Percentiles rank a stretch among this genome's conserved stretches.
phyloP scores from a whole-genome alignment of 352 stramenopile species.

The Phytophthora pisi region DNA sequence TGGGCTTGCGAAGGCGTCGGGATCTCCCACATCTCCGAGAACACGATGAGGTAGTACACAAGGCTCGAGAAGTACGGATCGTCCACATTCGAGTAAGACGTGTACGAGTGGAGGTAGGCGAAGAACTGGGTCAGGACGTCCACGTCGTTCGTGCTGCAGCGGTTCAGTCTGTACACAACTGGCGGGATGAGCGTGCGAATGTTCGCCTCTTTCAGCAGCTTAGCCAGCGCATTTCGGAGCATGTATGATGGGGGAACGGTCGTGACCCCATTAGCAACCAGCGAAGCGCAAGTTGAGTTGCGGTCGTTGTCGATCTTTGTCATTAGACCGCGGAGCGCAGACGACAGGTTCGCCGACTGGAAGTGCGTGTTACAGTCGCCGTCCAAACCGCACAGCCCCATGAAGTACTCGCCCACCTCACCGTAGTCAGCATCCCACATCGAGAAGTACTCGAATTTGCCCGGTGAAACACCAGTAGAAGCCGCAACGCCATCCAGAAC shows the following conservation, averaged over 20 bases:
- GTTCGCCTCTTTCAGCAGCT: conserved; percentile 26
- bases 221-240: conserved; percentile 17
- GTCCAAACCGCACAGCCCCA: conserved; percentile 28
- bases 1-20: conserved; percentile 19
- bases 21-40: conserved; percentile 52
- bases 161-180: conserved; percentile 41
- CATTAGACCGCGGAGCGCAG: conserved; percentile 22
- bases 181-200: conserved; percentile 40
- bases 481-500: conserved; percentile 48
- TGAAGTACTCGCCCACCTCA: conserved; percentile 36
- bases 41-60: conserved; percentile 49
- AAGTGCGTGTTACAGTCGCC: conserved; percentile 26
- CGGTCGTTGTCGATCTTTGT: conserved; percentile 24
- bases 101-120: neutral
- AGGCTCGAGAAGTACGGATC: conserved; percentile 34
- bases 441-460: conserved; percentile 37
- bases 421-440: conserved; percentile 45
- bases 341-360: conserved; percentile 2
- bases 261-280: no score
- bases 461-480: conserved; percentile 22
- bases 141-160: conserved; percentile 33
- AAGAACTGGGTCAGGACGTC: conserved; percentile 30
- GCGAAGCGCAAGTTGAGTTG: conserved; percentile 6
- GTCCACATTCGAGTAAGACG: conserved; percentile 16
- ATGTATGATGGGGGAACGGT: no score